phyloP scores from a whole-genome alignment of 2,329 filamentous ascomycete genomes.

The Calonectria montana region DNA sequence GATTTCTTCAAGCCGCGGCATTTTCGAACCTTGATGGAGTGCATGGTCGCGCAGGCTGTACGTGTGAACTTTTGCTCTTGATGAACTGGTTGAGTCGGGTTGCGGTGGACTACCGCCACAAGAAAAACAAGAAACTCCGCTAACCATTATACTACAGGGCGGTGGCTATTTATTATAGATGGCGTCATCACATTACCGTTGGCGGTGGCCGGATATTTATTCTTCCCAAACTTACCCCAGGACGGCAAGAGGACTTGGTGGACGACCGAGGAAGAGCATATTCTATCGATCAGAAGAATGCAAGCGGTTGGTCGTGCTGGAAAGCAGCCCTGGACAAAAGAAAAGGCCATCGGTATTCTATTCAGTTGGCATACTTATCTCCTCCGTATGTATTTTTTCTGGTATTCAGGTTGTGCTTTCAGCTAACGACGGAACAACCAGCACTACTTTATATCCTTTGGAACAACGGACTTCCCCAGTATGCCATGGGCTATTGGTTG shows the following conservation, averaged over 20 bases:
- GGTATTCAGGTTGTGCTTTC: no score
- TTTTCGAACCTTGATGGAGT: conserved; percentile 31
- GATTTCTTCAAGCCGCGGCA: conserved; percentile 30
- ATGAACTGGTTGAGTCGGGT: background rate
- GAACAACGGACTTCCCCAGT: conserved; percentile 31
- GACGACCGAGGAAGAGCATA: conserved; percentile 30
- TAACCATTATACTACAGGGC: conserved; percentile 19
- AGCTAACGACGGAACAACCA: background rate
- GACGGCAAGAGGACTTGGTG: conserved; percentile 34
- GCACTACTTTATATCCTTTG: conserved; percentile 31
- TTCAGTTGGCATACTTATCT: conserved; percentile 35
- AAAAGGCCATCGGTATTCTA: conserved; percentile 25
- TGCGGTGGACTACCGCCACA: background rate
- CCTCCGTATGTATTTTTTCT: conserved; percentile 14
- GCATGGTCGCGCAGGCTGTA: conserved; percentile 29
- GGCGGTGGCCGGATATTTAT: conserved; percentile 24
- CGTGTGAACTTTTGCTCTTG: background rate
- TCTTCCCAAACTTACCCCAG: conserved; percentile 33
- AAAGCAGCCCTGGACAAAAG: conserved; percentile 30
- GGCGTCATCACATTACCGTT: conserved; percentile 32
- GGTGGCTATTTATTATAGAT: conserved; percentile 34
- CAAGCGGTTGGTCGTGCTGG: conserved; percentile 28
- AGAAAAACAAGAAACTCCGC: background rate
- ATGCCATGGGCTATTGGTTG: conserved; percentile 34
- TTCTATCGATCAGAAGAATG: conserved; percentile 26